These are phyloP conservation scores for Nymphaea colorata DNA, from an alignment of 164 flowering plant species.

Conservation along the genomic window DNA sequence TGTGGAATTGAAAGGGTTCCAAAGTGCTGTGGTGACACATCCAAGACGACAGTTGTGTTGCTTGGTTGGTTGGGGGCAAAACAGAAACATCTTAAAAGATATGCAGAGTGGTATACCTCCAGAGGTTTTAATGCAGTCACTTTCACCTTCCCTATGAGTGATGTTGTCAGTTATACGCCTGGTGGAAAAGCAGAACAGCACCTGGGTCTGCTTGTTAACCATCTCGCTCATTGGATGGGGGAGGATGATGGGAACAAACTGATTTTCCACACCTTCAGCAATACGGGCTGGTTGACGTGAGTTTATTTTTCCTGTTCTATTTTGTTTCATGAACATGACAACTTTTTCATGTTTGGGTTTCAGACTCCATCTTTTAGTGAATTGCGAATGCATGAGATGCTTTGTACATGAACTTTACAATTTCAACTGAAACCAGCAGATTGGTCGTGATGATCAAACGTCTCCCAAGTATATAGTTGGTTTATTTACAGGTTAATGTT, in stretches of 20 bases:
- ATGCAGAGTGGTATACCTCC: slow-evolving; percentile 95
- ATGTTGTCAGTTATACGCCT: slow-evolving; percentile 66
- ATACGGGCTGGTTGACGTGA: slow-evolving; percentile 98
- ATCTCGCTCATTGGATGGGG: slow-evolving; percentile 72
- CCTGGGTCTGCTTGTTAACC: slow-evolving; percentile 68
- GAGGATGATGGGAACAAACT: slow-evolving; percentile 67
- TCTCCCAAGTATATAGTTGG: too few species aligned
- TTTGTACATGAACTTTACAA: too few species aligned
- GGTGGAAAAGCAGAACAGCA: slow-evolving; percentile 91
- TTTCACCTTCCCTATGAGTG: slow-evolving; percentile 89
- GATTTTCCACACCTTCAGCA: slow-evolving; percentile 90
- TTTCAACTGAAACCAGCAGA: too few species aligned
- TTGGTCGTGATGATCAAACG: too few species aligned
- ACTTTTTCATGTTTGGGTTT: too few species aligned
- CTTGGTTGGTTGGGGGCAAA: slow-evolving; percentile 98
- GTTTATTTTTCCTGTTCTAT: slow-evolving; percentile 10
- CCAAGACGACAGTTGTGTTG: slow-evolving; percentile 79
- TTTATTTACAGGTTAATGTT: too few species aligned
- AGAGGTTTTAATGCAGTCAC: slow-evolving; percentile 92
- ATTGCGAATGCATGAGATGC: too few species aligned
- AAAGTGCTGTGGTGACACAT: slow-evolving; percentile 53
- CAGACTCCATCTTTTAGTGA: too few species aligned
- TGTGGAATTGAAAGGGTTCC: slow-evolving; percentile 24
- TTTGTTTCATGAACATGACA: background rate
- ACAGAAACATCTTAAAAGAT: slow-evolving; percentile 85